Base-by-base conservation (phyloP, 345 rosid genomes). In the Cochlearia excelsa region DNA sequence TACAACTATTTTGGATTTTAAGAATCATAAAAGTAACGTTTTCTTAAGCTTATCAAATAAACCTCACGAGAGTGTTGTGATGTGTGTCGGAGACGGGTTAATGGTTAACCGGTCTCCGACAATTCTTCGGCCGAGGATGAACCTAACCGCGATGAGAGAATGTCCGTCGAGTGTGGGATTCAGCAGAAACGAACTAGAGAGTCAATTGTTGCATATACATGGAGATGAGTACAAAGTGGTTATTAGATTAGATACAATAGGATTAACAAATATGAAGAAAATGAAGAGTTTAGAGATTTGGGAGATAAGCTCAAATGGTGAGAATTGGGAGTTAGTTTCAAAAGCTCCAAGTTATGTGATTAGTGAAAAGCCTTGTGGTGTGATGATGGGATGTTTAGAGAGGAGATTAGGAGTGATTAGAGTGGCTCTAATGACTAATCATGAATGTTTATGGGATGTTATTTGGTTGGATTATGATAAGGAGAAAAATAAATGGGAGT, bases 371-470 rank as follows among this genome's bases (percentile, higher is more conserved):
- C 75, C 80, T 0, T 78, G 74, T 31, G 81, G 80, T 57, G 89
- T 79, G 0, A 70, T 82, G 77, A 78, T 77, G 81, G 91, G 91
- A 27, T 84, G 91, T 60, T 69, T 84, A 55, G 87, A 86, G 80
- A 78, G 68, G 48, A 74, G 77, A 47, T 54, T 63, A 0, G 79
- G 80, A 11, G 73, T 54, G 5, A 70, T 84, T 40, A 79, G 86
- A 69, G 72, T 65, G n/a, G 87, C 70, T 11, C 54, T 88, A 34
- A 52, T 88, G 82, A 77, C 83, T 2, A 82, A 78, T 56, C 70
- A 41, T 3, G 85, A 81, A 11, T 82, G 84, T 1, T 42, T 54
- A n/a, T 86, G 91, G 88, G 71, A 84, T 68, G 77, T 86, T 1
- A 71, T 77, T 27, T 84, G 94, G 88, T 49, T 82, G 9, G 72